These are phyloP conservation scores for Crucibulum laeve DNA, from an alignment of 768 basidiomycete species.

Conservation along the genomic window DNA sequence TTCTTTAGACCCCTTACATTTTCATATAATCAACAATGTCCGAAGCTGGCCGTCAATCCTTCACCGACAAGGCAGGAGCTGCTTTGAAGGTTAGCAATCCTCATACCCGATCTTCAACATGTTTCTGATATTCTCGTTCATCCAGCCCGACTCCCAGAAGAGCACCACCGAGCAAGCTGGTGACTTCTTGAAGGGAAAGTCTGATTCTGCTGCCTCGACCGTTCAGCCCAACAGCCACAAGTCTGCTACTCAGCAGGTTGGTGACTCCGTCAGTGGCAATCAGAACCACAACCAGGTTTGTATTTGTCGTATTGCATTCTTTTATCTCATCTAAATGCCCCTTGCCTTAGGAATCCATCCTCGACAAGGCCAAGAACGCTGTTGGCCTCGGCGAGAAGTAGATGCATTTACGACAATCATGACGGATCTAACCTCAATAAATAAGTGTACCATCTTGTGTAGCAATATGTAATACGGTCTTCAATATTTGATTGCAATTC, in stretches of 20 bases:
- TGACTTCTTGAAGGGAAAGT: conserved; percentile 43
- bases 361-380: conserved; percentile 50
- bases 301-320: not conserved
- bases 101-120: not conserved
- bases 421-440: not conserved
- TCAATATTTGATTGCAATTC: not conserved
- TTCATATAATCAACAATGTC: conserved; percentile 36
- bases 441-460: not conserved
- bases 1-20: not conserved
- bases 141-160: conserved; percentile 59
- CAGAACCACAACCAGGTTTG: conserved; percentile 39
- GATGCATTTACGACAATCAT: conserved; percentile 16
- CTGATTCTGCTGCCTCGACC: conserved; percentile 43
- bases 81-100: conserved; percentile 39
- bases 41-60: conserved; percentile 51
- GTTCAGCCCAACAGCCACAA: conserved; percentile 52
- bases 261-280: conserved; percentile 44
- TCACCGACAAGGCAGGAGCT: conserved; percentile 52
- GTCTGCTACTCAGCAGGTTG: conserved; percentile 41
- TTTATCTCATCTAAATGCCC: not conserved
- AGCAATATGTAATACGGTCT: not conserved
- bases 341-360: conserved; percentile 28
- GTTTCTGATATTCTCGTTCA: not conserved
- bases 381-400: conserved; percentile 38
- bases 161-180: conserved; percentile 42